A percentile compares a stretch with the other conserved stretches of the same genome.
Evolutionary conservation across 2,329 filamentous ascomycete species (phyloP).

Genomic region (Pseudodiploospora longispora): DNA sequence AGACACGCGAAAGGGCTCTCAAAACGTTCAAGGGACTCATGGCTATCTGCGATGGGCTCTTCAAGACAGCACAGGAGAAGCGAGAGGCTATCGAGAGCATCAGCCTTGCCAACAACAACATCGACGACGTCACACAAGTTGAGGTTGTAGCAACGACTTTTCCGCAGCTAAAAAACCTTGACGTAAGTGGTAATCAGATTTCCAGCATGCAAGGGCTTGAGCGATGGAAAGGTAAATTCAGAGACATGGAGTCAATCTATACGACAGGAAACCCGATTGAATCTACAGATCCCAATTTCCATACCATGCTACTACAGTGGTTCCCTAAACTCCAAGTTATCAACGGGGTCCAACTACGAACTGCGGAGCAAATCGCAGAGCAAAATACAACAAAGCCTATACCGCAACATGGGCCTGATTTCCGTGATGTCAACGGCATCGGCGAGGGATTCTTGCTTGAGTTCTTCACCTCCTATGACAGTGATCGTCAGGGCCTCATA

Average conservation of each 20-base stretch:
- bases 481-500: conserved; percentile 55
- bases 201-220: conserved; percentile 58
- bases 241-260: conserved; percentile 70
- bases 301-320: conserved; percentile 65
- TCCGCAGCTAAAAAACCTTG: conserved; percentile 79
- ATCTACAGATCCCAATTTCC: conserved; percentile 49
- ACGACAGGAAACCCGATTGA: conserved; percentile 70
- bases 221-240: conserved; percentile 73
- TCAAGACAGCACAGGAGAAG: conserved; percentile 64
- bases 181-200: conserved; percentile 79
- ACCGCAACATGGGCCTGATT: conserved; percentile 57
- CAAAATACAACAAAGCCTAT: conserved; percentile 46
- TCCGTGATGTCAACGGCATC: conserved; percentile 65
- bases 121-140: conserved; percentile 64
- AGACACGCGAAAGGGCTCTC: conserved; percentile 58
- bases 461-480: conserved; percentile 69
- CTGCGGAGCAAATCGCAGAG: conserved; percentile 58
- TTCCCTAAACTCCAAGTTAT: conserved; percentile 74
- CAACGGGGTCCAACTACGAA: conserved; percentile 67
- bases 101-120: conserved; percentile 71
- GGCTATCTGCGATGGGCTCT: conserved; percentile 71
- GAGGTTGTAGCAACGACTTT: conserved; percentile 71
- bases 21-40: conserved; percentile 93
- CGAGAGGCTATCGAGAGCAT: conserved; percentile 74
- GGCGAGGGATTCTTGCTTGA: conserved; percentile 68